A percentile compares a stretch with the other conserved stretches of the same genome.
phyloP scores from a whole-genome alignment of 176 grass and related monocot species.

The Aegilops sharonensis region DNA sequence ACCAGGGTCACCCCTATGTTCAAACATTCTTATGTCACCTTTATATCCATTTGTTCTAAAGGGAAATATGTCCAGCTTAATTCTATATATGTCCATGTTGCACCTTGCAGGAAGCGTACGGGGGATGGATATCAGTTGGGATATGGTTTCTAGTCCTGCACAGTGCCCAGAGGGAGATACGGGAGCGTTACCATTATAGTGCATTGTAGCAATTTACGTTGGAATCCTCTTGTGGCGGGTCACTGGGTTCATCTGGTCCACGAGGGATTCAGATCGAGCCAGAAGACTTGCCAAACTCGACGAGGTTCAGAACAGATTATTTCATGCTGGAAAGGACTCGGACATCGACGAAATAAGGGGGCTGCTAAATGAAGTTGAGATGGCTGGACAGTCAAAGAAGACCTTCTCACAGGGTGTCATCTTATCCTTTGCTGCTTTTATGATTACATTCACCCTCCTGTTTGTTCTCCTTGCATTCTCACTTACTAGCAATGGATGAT shows the following conservation, averaged over 20 bases:
- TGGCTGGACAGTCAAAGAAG: slow-evolving; percentile 51
- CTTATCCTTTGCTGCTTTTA: slow-evolving; percentile 49
- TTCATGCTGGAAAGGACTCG: slow-evolving; percentile 68
- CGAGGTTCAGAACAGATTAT: slow-evolving; percentile 50
- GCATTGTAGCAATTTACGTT: slow-evolving; percentile 81
- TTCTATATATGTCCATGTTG: neutral
- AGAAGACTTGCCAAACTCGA: slow-evolving; percentile 69
- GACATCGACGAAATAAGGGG: slow-evolving; percentile 64
- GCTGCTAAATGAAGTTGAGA: slow-evolving; percentile 75
- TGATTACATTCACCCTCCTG: slow-evolving; percentile 60
- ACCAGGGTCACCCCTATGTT: neutral
- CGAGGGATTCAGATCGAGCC: slow-evolving; percentile 32
- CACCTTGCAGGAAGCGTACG: slow-evolving; percentile 70
- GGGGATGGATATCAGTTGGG: slow-evolving; percentile 71
- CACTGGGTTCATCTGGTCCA: slow-evolving; percentile 78
- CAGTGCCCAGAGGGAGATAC: slow-evolving; percentile 81
- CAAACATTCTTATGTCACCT: neutral
- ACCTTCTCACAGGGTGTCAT: slow-evolving; percentile 52
- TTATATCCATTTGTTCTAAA: neutral
- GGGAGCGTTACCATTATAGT: slow-evolving; percentile 77
- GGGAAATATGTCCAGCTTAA: neutral
- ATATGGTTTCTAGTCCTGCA: slow-evolving; percentile 84
- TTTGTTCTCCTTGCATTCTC: slow-evolving; percentile 67
- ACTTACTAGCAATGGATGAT: slow-evolving; percentile 77
- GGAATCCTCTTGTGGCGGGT: slow-evolving; percentile 82